Conservation (phyloP, 257 asterid species). For the Ballota nigra region DNA sequence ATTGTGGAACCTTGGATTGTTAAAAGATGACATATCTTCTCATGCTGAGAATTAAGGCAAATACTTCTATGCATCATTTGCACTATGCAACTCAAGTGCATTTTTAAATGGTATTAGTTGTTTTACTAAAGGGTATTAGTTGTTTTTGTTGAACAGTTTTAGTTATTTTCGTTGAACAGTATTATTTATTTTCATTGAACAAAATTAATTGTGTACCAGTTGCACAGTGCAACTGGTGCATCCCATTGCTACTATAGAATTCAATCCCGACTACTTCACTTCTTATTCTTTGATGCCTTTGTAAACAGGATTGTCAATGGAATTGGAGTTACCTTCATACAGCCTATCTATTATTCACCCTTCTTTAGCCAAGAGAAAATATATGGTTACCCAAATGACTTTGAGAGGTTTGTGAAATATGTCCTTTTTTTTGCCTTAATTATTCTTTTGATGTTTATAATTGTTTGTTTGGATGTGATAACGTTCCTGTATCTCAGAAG, state of each 20-base stretch:
- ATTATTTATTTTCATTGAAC: too few relatives aligned
- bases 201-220: too few relatives aligned
- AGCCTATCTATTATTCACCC: constrained; percentile 68
- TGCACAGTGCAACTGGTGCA: too few relatives aligned
- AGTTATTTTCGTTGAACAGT: too few relatives aligned
- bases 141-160: too few relatives aligned
- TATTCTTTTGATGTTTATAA: constrained; percentile 13
- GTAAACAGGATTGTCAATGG: constrained; percentile 68
- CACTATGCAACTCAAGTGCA: too few relatives aligned
- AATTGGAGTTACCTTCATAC: constrained; percentile 77
- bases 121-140: too few relatives aligned
- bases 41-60: neutral
- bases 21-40: constrained; percentile 12
- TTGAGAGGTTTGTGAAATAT: constrained; percentile 60
- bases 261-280: neutral
- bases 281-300: constrained; percentile 28
- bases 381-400: constrained; percentile 69
- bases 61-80: too few relatives aligned
- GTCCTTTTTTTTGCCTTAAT: neutral
- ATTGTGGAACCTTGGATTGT: constrained; percentile 2
- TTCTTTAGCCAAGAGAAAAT: constrained; percentile 59
- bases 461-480: constrained; percentile 9
- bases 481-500: neutral
- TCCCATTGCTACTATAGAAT: too few relatives aligned
- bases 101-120: too few relatives aligned